Conservation (phyloP, 106 monocot genomes). For the Allium fistulosum region DNA sequence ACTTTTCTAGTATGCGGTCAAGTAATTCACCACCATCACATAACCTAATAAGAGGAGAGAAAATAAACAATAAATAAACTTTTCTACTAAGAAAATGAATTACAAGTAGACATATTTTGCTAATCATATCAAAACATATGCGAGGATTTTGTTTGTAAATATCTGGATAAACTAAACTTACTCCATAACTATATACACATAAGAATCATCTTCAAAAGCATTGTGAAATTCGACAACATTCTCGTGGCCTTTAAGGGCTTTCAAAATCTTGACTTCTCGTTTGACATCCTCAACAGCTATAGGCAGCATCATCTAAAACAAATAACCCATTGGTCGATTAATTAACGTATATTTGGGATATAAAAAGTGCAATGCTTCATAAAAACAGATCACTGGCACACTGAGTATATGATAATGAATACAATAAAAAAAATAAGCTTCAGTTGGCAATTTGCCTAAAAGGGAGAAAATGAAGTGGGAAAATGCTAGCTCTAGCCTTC, state of each 20-base stretch:
- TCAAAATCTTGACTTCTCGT: conserved; percentile 83
- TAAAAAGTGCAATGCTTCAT: too few species aligned
- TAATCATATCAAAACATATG: too few species aligned
- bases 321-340: not conserved
- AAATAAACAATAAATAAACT: not conserved
- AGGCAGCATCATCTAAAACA: conserved; percentile 64
- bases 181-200: conserved; percentile 98
- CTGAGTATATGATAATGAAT: too few species aligned
- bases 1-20: conserved; percentile 88
- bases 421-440: too few species aligned
- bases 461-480: too few species aligned
- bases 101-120: too few species aligned
- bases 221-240: conserved; percentile 87
- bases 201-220: conserved; percentile 82
- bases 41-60: conserved; percentile 38
- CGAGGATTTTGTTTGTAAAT: too few species aligned
- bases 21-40: conserved; percentile 96
- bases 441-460: too few species aligned
- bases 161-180: conserved; percentile 29
- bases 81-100: too few species aligned
- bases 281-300: conserved; percentile 92
- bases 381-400: too few species aligned
- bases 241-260: conserved; percentile 71
- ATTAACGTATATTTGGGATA: too few species aligned
- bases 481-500: too few species aligned